Conservation (phyloP, 2,329 filamentous ascomycete genomes). For the Geosmithia flava region DNA sequence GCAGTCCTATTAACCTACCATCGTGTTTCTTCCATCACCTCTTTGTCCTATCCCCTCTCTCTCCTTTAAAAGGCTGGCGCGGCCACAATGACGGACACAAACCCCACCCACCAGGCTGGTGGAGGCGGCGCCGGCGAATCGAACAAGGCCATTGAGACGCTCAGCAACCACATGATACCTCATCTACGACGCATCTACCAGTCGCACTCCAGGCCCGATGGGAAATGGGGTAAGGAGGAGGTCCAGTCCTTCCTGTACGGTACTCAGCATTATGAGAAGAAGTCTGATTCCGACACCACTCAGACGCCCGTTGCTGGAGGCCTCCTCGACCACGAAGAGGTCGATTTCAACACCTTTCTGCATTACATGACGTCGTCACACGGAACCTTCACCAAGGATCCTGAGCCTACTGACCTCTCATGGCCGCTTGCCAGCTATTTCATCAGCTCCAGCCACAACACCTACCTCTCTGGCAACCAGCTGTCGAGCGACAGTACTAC, state of each 20-base stretch:
- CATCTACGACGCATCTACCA: conserved; percentile 35
- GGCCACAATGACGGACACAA: conserved; percentile 2
- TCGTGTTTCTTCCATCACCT: neutral
- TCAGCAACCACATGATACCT: conserved; percentile 25
- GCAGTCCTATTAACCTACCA: neutral
- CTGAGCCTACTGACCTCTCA: conserved; percentile 36
- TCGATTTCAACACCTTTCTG: conserved; percentile 37
- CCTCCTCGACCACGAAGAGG: conserved; percentile 15
- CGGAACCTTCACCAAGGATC: conserved; percentile 27
- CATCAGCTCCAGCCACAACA: conserved; percentile 92
- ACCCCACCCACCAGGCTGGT: conserved; percentile 10
- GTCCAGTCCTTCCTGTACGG: conserved; percentile 31
- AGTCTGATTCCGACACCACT: conserved; percentile 12
- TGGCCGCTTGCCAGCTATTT: conserved; percentile 83
- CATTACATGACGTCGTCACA: conserved; percentile 42
- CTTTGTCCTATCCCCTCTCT: neutral
- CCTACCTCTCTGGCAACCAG: conserved; percentile 82
- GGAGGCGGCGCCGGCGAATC: conserved; percentile 34
- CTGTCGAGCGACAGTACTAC: conserved; percentile 78
- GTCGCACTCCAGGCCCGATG: conserved; percentile 24
- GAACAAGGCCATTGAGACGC: conserved; percentile 23
- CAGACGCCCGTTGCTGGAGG: conserved; percentile 3
- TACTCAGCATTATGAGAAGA: conserved; percentile 26
- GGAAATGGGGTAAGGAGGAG: conserved; percentile 32
- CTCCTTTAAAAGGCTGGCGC: neutral